Conservation (phyloP, 768 basidiomycete genomes). For the Auricularia heimuer region DNA sequence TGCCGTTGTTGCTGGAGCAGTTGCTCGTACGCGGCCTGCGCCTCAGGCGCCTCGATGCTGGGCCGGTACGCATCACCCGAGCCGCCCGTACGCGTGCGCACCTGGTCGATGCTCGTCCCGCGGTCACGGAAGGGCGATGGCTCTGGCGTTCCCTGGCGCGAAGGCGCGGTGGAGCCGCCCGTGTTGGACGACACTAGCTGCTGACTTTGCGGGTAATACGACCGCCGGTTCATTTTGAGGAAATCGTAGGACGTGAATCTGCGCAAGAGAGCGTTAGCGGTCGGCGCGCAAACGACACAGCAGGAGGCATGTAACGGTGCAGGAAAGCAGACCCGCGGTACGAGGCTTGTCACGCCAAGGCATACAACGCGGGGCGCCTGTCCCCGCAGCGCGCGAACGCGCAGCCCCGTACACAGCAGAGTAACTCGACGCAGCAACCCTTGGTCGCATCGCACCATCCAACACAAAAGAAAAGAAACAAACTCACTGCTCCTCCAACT, state of each 20-base stretch:
- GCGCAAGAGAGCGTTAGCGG: constrained; percentile 4
- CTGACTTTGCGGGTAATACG: constrained; percentile 83
- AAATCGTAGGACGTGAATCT: constrained; percentile 93
- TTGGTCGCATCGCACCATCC: background rate
- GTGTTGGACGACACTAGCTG: constrained; percentile 55
- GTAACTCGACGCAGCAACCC: too few relatives aligned
- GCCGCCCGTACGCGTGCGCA: too few relatives aligned
- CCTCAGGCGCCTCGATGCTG: too few relatives aligned
- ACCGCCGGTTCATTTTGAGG: constrained; percentile 81
- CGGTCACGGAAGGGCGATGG: too few relatives aligned
- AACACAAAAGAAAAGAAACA: background rate
- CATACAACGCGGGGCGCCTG: too few relatives aligned
- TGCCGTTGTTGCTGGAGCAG: too few relatives aligned
- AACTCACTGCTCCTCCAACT: constrained; percentile 85
- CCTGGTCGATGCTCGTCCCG: too few relatives aligned
- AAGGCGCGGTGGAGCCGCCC: constrained; percentile 16
- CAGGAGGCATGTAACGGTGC: constrained; percentile 5
- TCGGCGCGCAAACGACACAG: constrained; percentile 5
- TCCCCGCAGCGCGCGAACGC: too few relatives aligned
- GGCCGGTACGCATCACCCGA: too few relatives aligned
- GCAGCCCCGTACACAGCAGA: too few relatives aligned
- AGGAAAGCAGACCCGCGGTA: background rate
- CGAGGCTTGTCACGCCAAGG: too few relatives aligned
- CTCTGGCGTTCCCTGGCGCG: background rate
- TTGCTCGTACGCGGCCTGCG: too few relatives aligned